Conservation (phyloP, 2,329 filamentous ascomycete genomes). For the Ascochyta viciae-villosae region DNA sequence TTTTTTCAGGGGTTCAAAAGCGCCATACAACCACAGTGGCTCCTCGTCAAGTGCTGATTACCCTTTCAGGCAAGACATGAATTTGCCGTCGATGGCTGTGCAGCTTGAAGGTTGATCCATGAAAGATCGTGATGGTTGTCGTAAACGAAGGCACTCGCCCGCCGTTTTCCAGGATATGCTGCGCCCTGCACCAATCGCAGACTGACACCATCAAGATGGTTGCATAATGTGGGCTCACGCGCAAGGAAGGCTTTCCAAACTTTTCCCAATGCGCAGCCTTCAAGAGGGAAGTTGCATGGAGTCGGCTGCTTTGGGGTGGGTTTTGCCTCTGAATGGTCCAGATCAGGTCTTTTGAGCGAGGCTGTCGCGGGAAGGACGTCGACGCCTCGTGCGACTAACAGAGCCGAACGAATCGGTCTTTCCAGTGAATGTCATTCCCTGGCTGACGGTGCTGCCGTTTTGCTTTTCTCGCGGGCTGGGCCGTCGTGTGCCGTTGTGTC, state of each 20-base stretch:
- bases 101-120: conserved; percentile 32
- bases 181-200: conserved; percentile 13
- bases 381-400: neutral
- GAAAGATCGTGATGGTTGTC: conserved; percentile 19
- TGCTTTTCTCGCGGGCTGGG: neutral
- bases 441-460: neutral
- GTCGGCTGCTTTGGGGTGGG: conserved; percentile 2
- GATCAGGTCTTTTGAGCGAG: conserved; percentile 8
- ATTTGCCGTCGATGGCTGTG: conserved; percentile 25
- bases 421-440: neutral
- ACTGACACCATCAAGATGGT: conserved; percentile 3
- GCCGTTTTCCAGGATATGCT: conserved; percentile 4
- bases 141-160: conserved; percentile 16
- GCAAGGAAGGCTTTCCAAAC: neutral
- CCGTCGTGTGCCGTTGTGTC: neutral
- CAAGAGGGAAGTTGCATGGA: conserved; percentile 3
- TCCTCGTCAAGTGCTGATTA: neutral
- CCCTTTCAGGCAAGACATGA: conserved; percentile 1
- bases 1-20: neutral
- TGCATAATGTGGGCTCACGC: conserved; percentile 4
- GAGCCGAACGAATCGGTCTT: neutral
- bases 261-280: neutral
- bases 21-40: neutral
- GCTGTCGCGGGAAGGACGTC: conserved; percentile 3
- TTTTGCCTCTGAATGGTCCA: neutral